These are phyloP conservation scores for Davidsoniella virescens DNA, from an alignment of 2,329 filamentous ascomycete genomes.

Conservation along the genomic window DNA sequence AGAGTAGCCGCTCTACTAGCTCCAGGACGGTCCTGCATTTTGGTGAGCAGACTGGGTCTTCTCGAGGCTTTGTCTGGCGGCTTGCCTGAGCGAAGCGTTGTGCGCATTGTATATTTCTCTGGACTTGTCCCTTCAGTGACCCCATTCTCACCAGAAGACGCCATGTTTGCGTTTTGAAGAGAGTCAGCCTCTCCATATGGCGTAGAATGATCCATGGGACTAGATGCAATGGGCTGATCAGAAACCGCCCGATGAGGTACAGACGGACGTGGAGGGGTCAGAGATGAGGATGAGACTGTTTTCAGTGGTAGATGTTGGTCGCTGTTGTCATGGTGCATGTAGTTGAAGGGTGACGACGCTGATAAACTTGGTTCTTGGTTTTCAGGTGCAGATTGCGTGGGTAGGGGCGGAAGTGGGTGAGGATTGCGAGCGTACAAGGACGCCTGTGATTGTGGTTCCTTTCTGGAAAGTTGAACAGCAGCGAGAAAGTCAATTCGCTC, in stretches of 20 bases:
- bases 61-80: slow-evolving; percentile 27
- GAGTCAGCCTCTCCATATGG: not conserved
- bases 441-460: slow-evolving; percentile 14
- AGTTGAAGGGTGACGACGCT: too few species aligned
- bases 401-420: not conserved
- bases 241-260: slow-evolving; percentile 13
- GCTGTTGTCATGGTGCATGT: too few species aligned
- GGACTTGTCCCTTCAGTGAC: slow-evolving; percentile 25
- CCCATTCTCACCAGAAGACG: slow-evolving; percentile 23
- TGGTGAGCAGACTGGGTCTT: slow-evolving; percentile 19
- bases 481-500: slow-evolving; percentile 82
- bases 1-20: slow-evolving; percentile 48
- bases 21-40: slow-evolving; percentile 19
- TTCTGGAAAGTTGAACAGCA: slow-evolving; percentile 53
- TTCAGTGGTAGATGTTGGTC: too few species aligned
- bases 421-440: not conserved
- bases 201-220: not conserved
- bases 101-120: slow-evolving; percentile 45
- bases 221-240: slow-evolving; percentile 2
- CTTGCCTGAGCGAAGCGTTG: slow-evolving; percentile 38
- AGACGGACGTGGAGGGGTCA: not conserved
- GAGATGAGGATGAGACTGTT: not conserved
- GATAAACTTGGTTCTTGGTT: not conserved
- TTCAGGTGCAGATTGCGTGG: not conserved
- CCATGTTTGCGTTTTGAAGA: not conserved